phyloP scores from a whole-genome alignment of 768 basidiomycete species.

The Mycena polygramma region DNA sequence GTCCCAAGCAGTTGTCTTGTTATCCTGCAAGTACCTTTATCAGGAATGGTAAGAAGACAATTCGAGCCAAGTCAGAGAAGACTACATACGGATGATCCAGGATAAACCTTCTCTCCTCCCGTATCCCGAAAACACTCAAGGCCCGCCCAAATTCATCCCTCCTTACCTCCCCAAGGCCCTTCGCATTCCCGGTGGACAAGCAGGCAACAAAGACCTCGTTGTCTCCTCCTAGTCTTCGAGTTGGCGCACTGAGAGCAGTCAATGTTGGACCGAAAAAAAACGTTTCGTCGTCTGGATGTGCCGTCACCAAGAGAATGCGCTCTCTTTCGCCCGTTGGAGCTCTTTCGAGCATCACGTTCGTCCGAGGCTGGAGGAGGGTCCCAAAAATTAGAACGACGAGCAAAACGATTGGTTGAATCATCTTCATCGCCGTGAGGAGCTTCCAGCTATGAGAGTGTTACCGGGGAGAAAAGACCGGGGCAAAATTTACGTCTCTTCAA shows the following conservation, averaged over 20 bases:
- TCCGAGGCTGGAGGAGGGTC: not conserved
- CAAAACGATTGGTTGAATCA: not conserved
- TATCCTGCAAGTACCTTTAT: constrained; percentile 24
- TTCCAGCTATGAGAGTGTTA: not conserved
- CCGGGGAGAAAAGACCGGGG: not conserved
- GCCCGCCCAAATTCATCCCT: constrained; percentile 60
- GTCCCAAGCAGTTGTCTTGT: constrained; percentile 24
- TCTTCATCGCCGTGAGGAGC: not conserved
- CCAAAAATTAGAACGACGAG: not conserved
- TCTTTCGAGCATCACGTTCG: not conserved
- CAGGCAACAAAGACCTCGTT: constrained; percentile 19
- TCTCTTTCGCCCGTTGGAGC: not conserved
- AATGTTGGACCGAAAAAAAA: constrained; percentile 31
- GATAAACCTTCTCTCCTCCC: constrained; percentile 55
- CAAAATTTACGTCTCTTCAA: not conserved
- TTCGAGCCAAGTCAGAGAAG: not conserved
- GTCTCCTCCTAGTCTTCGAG: not conserved
- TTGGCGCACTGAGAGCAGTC: constrained; percentile 10
- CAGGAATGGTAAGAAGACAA: not conserved
- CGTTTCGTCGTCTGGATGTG: constrained; percentile 31
- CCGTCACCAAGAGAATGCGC: constrained; percentile 23
- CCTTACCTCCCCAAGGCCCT: constrained; percentile 66
- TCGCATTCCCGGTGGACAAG: constrained; percentile 46
- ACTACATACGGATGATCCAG: constrained; percentile 27
- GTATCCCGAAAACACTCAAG: constrained; percentile 67